These are phyloP conservation scores for Jackrogersella multiformis DNA, from an alignment of 495 filamentous ascomycete species.

Conservation along the genomic window DNA sequence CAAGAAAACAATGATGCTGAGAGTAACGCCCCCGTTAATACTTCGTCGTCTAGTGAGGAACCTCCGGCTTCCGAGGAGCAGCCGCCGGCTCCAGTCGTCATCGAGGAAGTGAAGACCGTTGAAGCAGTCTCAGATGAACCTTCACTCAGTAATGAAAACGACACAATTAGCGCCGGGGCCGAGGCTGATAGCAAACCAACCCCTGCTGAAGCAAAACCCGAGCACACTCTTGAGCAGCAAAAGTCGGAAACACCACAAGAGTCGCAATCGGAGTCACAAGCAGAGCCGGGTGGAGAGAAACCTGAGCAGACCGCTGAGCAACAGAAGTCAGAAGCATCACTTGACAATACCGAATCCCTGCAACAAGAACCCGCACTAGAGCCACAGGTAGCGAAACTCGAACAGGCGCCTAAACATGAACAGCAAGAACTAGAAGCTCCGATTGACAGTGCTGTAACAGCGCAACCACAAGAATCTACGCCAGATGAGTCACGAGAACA, in stretches of 20 bases:
- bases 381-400: neutral
- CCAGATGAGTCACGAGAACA: conserved; percentile 1
- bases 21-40: conserved; percentile 6
- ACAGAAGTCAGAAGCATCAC: no score
- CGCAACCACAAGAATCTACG: neutral
- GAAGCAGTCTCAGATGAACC: neutral
- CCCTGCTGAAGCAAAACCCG: neutral
- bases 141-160: neutral
- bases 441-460: neutral
- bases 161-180: neutral
- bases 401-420: neutral
- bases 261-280: no score
- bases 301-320: no score
- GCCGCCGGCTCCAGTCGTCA: neutral
- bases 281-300: no score
- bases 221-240: neutral
- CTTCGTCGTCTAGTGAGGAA: conserved; percentile 9
- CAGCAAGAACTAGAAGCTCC: neutral
- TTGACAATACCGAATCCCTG: no score
- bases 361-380: neutral
- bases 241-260: no score
- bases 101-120: conserved; percentile 5
- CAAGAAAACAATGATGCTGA: neutral
- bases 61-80: conserved; percentile 1
- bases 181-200: conserved; percentile 4